Evolutionary conservation across 257 asterid genomes (phyloP), one percentile per base, ranked within the genome.

Genomic region (Prunella vulgaris): DNA sequence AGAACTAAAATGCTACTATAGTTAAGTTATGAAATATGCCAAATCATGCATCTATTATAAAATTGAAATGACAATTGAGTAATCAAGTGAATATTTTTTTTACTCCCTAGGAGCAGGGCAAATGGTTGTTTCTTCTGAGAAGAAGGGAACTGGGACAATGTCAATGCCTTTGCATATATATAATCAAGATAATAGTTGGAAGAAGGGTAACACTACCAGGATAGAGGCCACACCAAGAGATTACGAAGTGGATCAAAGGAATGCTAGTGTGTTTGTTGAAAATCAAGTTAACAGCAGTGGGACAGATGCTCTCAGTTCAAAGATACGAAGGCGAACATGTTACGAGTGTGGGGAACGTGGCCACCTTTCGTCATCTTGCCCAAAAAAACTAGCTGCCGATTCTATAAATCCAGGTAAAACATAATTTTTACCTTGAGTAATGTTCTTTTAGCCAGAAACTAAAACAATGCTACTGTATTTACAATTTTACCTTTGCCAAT

Each of bases 281-380:
- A 30, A 73, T 69, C 71, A 73, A 42, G 79, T 69, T 21, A 13
- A 30, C 13, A 65, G 56, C 69, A 69, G 64, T 58, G 84, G 14
- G 62, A 75, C 60, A 52, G 63, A 60, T 54, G 73, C 82, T 33
- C 79, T 79, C n/a, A 81, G 90, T 51, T 80, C 93, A 27, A 91
- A 91, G 80, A 87, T 88, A 67, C 81, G 86, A 79, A 80, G 93
- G 68, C 80, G 97, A 54, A 85, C 90, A 15, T 91, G 96, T 69
- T 89, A 87, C 3, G 92, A 84, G 71, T 87, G 98, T 64, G 95
- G 95, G 35, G 95, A 87, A 66, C 82, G 81, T 2, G 97, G 94
- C 13, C 98, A 92, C 61, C 85, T 87, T 64, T 87, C 95, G 3
- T 87, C 95, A 1, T 71, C 87, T 59, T 91, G 97, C 76, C 76